Evolutionary conservation across 495 filamentous ascomycete species (phyloP).

Genomic region (Daldinia grandis): DNA sequence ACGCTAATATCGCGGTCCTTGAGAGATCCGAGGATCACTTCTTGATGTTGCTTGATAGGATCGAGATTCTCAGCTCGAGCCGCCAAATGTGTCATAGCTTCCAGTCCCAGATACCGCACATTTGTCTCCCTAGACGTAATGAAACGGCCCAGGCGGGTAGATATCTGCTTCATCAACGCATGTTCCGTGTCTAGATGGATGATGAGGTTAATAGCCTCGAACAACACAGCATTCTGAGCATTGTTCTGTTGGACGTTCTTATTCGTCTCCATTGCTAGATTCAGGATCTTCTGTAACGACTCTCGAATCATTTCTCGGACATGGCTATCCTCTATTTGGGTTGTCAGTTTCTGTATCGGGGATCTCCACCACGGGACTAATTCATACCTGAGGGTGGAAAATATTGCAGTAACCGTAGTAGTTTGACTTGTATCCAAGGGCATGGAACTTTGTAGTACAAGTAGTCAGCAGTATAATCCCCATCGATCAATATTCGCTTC

Average conservation of each 20-base stretch:
- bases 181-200: conserved; percentile 99
- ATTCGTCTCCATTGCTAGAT: conserved; percentile 87
- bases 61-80: conserved; percentile 94
- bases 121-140: conserved; percentile 98
- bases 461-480: conserved; percentile 87
- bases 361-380: not conserved
- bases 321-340: conserved; percentile 81
- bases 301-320: conserved; percentile 92
- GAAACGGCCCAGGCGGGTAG: conserved; percentile 91
- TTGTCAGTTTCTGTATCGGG: conserved; percentile 32
- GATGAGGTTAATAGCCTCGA: conserved; percentile 98
- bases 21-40: conserved; percentile 91
- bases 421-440: conserved; percentile 97
- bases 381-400: conserved; percentile 89
- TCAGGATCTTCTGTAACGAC: conserved; percentile 87
- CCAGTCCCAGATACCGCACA: conserved; percentile 94
- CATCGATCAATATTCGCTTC: conserved; percentile 88
- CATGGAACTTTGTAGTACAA: conserved; percentile 99
- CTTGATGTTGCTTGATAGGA: conserved; percentile 98
- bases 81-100: conserved; percentile 98
- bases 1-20: conserved; percentile 98
- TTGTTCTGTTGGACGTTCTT: conserved; percentile 99
- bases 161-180: conserved; percentile 95
- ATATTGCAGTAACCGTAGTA: conserved; percentile 90
- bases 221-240: conserved; percentile 96